Evolutionary conservation across 768 basidiomycete species (phyloP).

Genomic region (Porpolomopsis calyptriformis): DNA sequence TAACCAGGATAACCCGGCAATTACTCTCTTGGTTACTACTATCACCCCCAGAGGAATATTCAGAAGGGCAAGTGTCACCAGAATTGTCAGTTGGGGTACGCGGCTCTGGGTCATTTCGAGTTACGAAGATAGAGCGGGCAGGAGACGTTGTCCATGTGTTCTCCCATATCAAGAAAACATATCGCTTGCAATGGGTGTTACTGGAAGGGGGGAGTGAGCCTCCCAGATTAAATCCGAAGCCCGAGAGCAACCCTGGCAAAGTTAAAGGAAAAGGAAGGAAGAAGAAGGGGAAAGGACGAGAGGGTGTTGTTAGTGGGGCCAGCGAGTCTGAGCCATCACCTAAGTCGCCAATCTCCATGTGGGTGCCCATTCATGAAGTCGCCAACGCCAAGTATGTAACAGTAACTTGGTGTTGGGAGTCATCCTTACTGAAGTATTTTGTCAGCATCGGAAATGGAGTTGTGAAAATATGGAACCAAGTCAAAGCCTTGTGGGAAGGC

Average conservation of each 20-base stretch:
- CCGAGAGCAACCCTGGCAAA: conserved; percentile 2
- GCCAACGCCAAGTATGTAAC: conserved; percentile 48
- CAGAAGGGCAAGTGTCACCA: no score
- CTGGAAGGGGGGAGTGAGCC: conserved; percentile 42
- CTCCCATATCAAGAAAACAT: conserved; percentile 85
- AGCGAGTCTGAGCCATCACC: conserved; percentile 12
- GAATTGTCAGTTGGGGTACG: no score
- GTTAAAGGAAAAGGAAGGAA: conserved; percentile 4
- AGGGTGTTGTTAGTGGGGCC: conserved; percentile 9
- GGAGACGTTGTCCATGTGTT: conserved; percentile 75
- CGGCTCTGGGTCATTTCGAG: conserved; percentile 15
- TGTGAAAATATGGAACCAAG: conserved; percentile 61
- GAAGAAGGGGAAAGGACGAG: conserved; percentile 9
- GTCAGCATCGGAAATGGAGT: conserved; percentile 65
- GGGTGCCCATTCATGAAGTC: conserved; percentile 48
- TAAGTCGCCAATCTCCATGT: conserved; percentile 24
- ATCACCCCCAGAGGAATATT: conserved; percentile 15
- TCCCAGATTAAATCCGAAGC: conserved; percentile 23
- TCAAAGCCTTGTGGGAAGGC: conserved; percentile 37
- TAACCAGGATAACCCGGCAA: conserved; percentile 22
- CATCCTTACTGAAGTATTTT: background rate
- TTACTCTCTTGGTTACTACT: conserved; percentile 32
- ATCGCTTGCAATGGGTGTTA: conserved; percentile 62
- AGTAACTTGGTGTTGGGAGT: background rate
- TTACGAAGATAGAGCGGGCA: conserved; percentile 38